Percentiles rank a stretch among this genome's conserved stretches.
Evolutionary conservation across 768 basidiomycete species (phyloP).

Genomic region (Grammothele lineata): DNA sequence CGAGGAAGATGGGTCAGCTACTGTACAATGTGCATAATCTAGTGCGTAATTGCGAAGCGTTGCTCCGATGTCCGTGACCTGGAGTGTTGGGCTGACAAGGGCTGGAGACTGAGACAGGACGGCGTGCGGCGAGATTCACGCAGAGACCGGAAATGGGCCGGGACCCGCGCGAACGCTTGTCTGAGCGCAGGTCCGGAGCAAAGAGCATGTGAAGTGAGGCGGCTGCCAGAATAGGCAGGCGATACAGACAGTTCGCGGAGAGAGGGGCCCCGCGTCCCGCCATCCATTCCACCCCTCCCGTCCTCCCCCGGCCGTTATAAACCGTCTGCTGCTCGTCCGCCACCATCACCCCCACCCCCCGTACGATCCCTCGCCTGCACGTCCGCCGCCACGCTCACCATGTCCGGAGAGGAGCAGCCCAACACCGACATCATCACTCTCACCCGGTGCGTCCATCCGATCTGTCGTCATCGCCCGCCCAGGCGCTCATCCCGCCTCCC

Average conservation of each 20-base stretch:
- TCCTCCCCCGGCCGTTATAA: slow-evolving; percentile 13
- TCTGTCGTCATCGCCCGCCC: not conserved
- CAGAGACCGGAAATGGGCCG: too few species aligned
- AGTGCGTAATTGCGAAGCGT: slow-evolving; percentile 11
- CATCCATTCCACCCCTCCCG: slow-evolving; percentile 10
- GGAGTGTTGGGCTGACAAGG: too few species aligned
- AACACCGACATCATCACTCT: slow-evolving; percentile 89
- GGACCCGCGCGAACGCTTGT: too few species aligned
- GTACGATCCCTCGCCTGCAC: not conserved
- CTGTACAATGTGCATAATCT: slow-evolving; percentile 13
- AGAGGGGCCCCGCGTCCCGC: slow-evolving; percentile 10
- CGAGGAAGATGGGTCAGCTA: not conserved
- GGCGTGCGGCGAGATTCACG: too few species aligned
- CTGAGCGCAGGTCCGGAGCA: too few species aligned
- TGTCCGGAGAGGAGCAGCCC: slow-evolving; percentile 56
- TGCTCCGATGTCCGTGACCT: too few species aligned
- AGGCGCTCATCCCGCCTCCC: slow-evolving; percentile 10
- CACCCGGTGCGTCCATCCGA: slow-evolving; percentile 59
- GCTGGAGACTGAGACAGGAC: too few species aligned
- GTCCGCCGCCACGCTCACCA: slow-evolving; percentile 6
- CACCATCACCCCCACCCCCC: slow-evolving; percentile 9
- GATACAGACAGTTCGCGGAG: slow-evolving; percentile 10
- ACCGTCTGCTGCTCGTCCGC: not conserved
- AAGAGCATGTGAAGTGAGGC: slow-evolving; percentile 14
- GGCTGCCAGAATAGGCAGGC: slow-evolving; percentile 10